A percentile compares a stretch with the other conserved stretches of the same genome.
phyloP scores from a whole-genome alignment of 495 filamentous ascomycete genomes.

The Aspergillus wentii region DNA sequence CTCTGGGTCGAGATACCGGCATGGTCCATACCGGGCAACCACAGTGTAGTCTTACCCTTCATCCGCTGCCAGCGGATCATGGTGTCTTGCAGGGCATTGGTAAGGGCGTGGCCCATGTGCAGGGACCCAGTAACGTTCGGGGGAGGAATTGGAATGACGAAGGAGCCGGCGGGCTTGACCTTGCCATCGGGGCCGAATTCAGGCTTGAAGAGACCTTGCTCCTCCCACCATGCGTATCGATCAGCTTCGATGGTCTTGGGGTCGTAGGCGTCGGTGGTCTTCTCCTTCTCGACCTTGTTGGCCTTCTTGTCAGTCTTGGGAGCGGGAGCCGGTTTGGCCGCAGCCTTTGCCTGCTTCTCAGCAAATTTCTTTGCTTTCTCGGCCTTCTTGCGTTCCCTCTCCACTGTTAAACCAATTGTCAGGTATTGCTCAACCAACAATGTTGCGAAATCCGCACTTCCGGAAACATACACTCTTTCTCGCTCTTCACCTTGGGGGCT shows the following conservation, averaged over 20 bases:
- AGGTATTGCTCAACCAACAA: constrained; percentile 8
- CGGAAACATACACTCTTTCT: constrained; percentile 48
- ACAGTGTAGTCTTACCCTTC: constrained; percentile 64
- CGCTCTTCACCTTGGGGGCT: constrained; percentile 53
- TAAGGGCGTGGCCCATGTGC: constrained; percentile 68
- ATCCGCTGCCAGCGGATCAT: constrained; percentile 68
- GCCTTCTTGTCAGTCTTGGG: constrained; percentile 51
- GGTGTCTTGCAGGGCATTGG: constrained; percentile 65
- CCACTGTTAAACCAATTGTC: constrained; percentile 31
- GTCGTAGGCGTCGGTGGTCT: constrained; percentile 52
- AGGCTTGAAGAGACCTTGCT: constrained; percentile 67
- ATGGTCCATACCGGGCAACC: constrained; percentile 72
- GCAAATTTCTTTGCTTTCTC: constrained; percentile 57
- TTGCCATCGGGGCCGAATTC: constrained; percentile 61
- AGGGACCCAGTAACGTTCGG: constrained; percentile 73
- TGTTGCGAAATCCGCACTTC: not conserved
- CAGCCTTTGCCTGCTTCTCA: constrained; percentile 52
- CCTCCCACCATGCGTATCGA: constrained; percentile 58
- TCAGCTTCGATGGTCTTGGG: constrained; percentile 51
- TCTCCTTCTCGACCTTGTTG: constrained; percentile 47
- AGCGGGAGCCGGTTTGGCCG: constrained; percentile 33
- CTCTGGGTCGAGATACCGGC: constrained; percentile 73
- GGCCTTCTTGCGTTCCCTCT: constrained; percentile 54
- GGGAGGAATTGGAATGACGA: constrained; percentile 71
- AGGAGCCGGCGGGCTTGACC: constrained; percentile 61